A percentile compares a stretch with the other conserved stretches of the same genome.
These are phyloP conservation scores for Balansia obtecta DNA, from an alignment of 2,329 filamentous ascomycete species.

Conservation along the genomic window DNA sequence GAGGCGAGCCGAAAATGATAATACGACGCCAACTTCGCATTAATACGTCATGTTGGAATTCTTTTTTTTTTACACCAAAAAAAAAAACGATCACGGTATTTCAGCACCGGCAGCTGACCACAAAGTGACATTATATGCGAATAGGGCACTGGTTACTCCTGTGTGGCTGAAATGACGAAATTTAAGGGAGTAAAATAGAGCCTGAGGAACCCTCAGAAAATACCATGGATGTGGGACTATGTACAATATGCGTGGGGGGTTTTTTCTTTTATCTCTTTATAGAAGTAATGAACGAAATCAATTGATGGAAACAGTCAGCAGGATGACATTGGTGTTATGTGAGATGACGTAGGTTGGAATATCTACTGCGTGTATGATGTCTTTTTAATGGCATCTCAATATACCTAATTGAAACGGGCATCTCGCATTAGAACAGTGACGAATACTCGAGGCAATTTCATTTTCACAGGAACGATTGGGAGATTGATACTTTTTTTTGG, in stretches of 20 bases:
- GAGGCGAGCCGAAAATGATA: background rate
- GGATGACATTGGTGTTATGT: too few species aligned
- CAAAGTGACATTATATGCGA: background rate
- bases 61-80: background rate
- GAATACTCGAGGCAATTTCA: too few species aligned
- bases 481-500: too few species aligned
- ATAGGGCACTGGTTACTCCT: background rate
- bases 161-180: background rate
- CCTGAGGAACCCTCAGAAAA: conserved; percentile 10
- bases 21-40: background rate
- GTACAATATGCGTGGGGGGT: conserved; percentile 14
- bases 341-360: too few species aligned
- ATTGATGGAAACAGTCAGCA: too few species aligned
- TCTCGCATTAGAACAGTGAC: too few species aligned
- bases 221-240: conserved; percentile 12
- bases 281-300: conserved; percentile 6
- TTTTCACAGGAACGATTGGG: too few species aligned
- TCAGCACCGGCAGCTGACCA: background rate
- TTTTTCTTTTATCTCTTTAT: conserved; percentile 7
- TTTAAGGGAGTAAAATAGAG: conserved; percentile 4
- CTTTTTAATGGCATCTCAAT: too few species aligned
- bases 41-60: background rate
- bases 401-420: too few species aligned
- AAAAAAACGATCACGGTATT: background rate
- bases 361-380: too few species aligned